phyloP scores from a whole-genome alignment of 2,329 filamentous ascomycete species.

The Magnaporthiopsis poae region DNA sequence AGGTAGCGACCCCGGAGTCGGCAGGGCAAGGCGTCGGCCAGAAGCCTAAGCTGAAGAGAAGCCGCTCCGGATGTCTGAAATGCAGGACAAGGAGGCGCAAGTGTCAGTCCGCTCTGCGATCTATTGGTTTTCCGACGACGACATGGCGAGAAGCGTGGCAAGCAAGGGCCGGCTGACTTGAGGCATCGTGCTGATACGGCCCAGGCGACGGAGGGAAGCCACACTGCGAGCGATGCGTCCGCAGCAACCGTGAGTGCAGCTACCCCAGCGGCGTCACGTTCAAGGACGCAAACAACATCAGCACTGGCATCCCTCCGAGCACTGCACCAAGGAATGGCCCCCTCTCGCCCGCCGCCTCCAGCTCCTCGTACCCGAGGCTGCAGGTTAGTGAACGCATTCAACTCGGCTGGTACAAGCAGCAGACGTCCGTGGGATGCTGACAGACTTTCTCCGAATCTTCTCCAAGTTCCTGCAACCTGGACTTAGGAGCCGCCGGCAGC shows the following conservation, averaged over 20 bases:
- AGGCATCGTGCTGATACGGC: not conserved
- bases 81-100: not conserved
- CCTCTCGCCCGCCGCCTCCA: not conserved
- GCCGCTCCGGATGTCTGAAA: not conserved
- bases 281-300: conserved; percentile 37
- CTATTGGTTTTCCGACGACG: not conserved
- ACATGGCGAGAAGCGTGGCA: not conserved
- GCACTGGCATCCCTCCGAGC: conserved; percentile 8
- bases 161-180: not conserved
- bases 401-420: not conserved
- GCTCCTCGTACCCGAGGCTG: conserved; percentile 12
- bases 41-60: not conserved
- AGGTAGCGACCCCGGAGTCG: not conserved
- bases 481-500: not conserved
- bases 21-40: not conserved
- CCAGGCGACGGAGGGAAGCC: conserved; percentile 43
- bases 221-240: conserved; percentile 35
- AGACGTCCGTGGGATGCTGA: not conserved
- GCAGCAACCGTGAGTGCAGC: conserved; percentile 36
- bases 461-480: conserved; percentile 2
- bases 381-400: conserved; percentile 10
- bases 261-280: conserved; percentile 39
- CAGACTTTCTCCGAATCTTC: not conserved
- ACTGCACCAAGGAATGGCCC: not conserved
- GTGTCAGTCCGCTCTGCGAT: not conserved